Percentiles rank a stretch among this genome's conserved stretches.
Conservation (phyloP, 495 filamentous ascomycete genomes). For the Penicillium fimorum region DNA sequence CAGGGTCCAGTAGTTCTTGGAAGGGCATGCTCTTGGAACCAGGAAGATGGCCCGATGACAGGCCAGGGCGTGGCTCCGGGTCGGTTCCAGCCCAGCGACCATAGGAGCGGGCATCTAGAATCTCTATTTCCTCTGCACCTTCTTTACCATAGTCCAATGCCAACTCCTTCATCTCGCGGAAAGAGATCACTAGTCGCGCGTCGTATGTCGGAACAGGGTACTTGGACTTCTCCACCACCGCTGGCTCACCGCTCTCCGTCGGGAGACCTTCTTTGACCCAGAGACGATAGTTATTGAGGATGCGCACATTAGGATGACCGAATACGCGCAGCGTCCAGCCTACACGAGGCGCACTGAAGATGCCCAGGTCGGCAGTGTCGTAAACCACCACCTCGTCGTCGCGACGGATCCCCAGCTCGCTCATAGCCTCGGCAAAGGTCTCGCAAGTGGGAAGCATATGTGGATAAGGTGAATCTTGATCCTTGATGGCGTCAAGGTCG, state of each 20-base stretch:
- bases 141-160: conserved; percentile 75
- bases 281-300: conserved; percentile 89
- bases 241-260: conserved; percentile 72
- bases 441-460: conserved; percentile 90
- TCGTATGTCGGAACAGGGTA: conserved; percentile 58
- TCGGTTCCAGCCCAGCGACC: conserved; percentile 80
- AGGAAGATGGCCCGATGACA: conserved; percentile 91
- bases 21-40: conserved; percentile 82
- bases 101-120: conserved; percentile 81
- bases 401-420: conserved; percentile 74
- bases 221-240: conserved; percentile 51
- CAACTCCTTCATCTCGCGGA: conserved; percentile 75
- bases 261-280: conserved; percentile 83
- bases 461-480: conserved; percentile 82
- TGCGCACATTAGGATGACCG: conserved; percentile 83
- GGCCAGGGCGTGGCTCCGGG: conserved; percentile 80
- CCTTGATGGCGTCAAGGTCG: conserved; percentile 87
- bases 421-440: conserved; percentile 84
- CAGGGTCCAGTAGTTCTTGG: conserved; percentile 73
- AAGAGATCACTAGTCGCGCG: conserved; percentile 59
- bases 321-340: conserved; percentile 91
- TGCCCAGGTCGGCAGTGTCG: conserved; percentile 80
- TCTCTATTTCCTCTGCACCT: conserved; percentile 75
- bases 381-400: conserved; percentile 93
- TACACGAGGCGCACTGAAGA: conserved; percentile 90